Evolutionary conservation across 148 eudicot genomes (phyloP).

Genomic region (Linanthus parryae): DNA sequence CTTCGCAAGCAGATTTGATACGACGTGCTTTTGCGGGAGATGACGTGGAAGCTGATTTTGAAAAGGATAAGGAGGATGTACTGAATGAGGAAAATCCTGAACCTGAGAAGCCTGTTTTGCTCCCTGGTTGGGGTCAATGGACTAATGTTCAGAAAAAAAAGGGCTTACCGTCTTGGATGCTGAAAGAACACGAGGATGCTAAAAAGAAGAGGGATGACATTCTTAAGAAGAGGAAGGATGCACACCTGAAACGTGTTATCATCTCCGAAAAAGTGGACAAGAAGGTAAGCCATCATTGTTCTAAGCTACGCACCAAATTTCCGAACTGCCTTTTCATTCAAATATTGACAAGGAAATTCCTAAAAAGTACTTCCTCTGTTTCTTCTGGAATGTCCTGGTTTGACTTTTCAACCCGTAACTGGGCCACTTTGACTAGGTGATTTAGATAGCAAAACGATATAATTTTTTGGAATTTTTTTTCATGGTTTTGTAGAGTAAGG

Average conservation of each 20-base stretch:
- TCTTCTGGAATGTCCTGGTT: too few relatives aligned
- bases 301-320: background rate
- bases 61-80: slow-evolving; percentile 59
- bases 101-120: slow-evolving; percentile 79
- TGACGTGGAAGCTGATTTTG: slow-evolving; percentile 89
- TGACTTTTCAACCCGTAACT: too few relatives aligned
- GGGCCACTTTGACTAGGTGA: too few relatives aligned
- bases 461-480: too few relatives aligned
- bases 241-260: slow-evolving; percentile 70
- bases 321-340: too few relatives aligned
- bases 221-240: slow-evolving; percentile 80
- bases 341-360: too few relatives aligned
- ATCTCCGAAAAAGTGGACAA: slow-evolving; percentile 84
- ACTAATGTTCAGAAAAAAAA: slow-evolving; percentile 67
- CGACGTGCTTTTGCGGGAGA: slow-evolving; percentile 91
- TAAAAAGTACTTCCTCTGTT: too few relatives aligned
- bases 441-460: too few relatives aligned
- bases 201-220: slow-evolving; percentile 74
- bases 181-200: slow-evolving; percentile 60
- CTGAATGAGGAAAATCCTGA: slow-evolving; percentile 83
- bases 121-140: slow-evolving; percentile 99
- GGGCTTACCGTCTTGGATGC: slow-evolving; percentile 86
- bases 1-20: slow-evolving; percentile 82
- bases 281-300: slow-evolving; percentile 45
- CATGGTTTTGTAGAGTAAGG: too few relatives aligned